Base-by-base conservation (phyloP, 805 yeast species). In the Spathaspora girioi region DNA sequence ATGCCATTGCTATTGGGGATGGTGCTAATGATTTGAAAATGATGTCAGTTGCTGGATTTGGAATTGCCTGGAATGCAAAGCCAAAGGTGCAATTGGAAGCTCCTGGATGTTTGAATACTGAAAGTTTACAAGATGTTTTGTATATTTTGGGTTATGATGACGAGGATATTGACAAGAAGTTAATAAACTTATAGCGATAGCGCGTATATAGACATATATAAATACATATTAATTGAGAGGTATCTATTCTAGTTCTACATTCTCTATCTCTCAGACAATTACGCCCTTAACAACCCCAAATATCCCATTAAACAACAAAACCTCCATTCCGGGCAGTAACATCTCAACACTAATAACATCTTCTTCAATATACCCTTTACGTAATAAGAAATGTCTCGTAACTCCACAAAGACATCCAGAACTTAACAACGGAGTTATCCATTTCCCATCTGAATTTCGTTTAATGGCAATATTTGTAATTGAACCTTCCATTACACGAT, bases 31-130 rank as follows among this genome's bases (percentile, higher is more conserved):
- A 94, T 70, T 73, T 94, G 63, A 80, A 81, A 44, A 96, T 96
- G 91, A 94, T 94, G 98, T 79, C 74, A 1, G 81, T 70, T 12
- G 97, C 97, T 2, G 98, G 98, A 0, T 87, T 83, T 65, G 99
- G 99, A 18, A 77, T 94, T 49, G 99, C 99, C 0, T 94, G 97
- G 96, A 88, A 90, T 65, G 99, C 98, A 18, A 94, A 94, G 66
- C 97, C 98, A 19, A 84, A 78, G 56, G 99, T 94, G 1, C 97
- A 91, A 67, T 65, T 70, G 52, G 72, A 75, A 57, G 98, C 99
- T 0, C 97, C 97, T 17, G 77, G 89, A 43, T 78, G 87, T 54
- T 75, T 94, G 56, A 94, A 94, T 65, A 76, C 93, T 0, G 72
- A 77, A n/a, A 76, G 87, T 4, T 77, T 94, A 65, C 74, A 75